Base-by-base conservation (phyloP, 1,139 yeast species). In the Casaregolazyma lundiana region DNA sequence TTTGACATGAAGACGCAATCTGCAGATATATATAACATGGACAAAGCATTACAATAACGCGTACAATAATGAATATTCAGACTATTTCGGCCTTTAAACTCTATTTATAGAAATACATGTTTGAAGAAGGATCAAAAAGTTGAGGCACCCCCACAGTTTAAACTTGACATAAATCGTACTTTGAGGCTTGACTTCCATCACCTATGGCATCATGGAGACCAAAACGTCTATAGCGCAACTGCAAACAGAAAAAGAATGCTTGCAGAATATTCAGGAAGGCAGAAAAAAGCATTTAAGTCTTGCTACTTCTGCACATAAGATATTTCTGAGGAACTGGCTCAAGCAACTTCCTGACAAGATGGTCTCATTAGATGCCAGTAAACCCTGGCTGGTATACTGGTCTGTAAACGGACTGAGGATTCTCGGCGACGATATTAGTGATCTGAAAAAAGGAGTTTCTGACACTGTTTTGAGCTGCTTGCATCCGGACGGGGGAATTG, bases 381-480 rank as follows among this genome's bases (percentile, higher is more conserved):
- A 85, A 52, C 82, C 96, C 0, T 94, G 98, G 98, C 68, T 92
- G 64, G 53, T 84, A 2, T 90, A 86, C 64, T 92, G 98, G 98
- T 66, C 84, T 2, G 59, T 77, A 36, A 89, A 88, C 61, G 72
- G 89, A 0, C 54, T 75, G 40, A 55, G 63, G 4, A 47, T 78
- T 2, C 53, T 81, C 19, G 72, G 71, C 0, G 57, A 54, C n/a
- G 61, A 61, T 15, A 50, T 56, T n/a, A 42, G 45, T 1, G 56
- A 55, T 8, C 45, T 51, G 50, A 61, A 5, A 40, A 53, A 8
- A 56, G 64, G 50, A 46, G 59, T 63, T 11, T 60, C 58, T 0
- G 59, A 56, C 3, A 64, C 71, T 6, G 48, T 73, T 2, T 42
- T 69, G 6, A 54, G 63, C 1, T 59, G 67, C 50, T 60, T 63